These are phyloP conservation scores for Psilocybe azurescens DNA, from an alignment of 768 basidiomycete species.

Conservation along the genomic window DNA sequence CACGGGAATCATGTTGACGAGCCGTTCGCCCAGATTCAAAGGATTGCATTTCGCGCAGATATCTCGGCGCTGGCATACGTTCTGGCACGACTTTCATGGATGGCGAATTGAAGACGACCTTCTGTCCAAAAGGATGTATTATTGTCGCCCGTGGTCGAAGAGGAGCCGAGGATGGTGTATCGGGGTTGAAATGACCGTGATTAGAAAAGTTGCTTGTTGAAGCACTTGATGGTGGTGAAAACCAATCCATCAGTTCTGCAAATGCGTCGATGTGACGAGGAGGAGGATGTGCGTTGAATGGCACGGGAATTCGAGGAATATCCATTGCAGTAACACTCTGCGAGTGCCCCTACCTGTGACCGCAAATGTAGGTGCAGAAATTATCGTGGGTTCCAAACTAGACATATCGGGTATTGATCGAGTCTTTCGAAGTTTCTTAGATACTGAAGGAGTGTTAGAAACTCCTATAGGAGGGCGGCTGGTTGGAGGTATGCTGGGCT, in stretches of 20 bases:
- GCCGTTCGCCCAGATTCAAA: slow-evolving; percentile 87
- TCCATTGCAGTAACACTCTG: slow-evolving; percentile 81
- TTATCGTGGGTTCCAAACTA: slow-evolving; percentile 31
- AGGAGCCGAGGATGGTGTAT: slow-evolving; percentile 30
- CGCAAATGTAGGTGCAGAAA: slow-evolving; percentile 28
- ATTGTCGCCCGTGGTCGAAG: slow-evolving; percentile 38
- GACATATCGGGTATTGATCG: slow-evolving; percentile 73
- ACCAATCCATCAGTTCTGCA: slow-evolving; percentile 70
- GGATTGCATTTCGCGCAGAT: slow-evolving; percentile 84
- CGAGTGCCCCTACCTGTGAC: slow-evolving; percentile 66
- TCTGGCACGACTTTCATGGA: slow-evolving; percentile 47
- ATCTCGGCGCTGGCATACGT: slow-evolving; percentile 52
- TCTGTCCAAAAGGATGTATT: slow-evolving; percentile 65
- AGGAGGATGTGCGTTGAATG: slow-evolving; percentile 31
- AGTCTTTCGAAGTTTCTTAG: slow-evolving; percentile 72
- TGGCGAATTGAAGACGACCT: slow-evolving; percentile 67
- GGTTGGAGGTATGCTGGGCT: slow-evolving; percentile 30
- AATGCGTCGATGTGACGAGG: slow-evolving; percentile 56
- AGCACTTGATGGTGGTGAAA: slow-evolving; percentile 42
- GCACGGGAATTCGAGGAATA: slow-evolving; percentile 47
- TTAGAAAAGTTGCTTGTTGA: slow-evolving; percentile 38
- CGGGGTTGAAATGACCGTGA: slow-evolving; percentile 34
- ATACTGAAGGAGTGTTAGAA: slow-evolving; percentile 26
- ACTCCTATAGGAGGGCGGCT: slow-evolving; percentile 33
- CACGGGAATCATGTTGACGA: slow-evolving; percentile 48